phyloP scores from a whole-genome alignment of 2,329 filamentous ascomycete species.

The Neonectria faginata region DNA sequence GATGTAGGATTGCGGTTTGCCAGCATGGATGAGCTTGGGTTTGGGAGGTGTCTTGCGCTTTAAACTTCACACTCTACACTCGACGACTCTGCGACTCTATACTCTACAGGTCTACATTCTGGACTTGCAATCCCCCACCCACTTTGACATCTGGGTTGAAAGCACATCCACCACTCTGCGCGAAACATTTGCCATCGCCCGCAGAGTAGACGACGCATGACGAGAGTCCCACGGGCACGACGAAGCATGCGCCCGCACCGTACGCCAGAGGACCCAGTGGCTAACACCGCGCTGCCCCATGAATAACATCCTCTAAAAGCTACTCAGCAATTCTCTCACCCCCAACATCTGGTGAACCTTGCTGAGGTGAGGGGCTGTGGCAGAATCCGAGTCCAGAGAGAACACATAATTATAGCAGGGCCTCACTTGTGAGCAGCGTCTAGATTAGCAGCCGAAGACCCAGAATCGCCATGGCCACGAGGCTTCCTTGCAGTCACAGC shows the following conservation, averaged over 20 bases:
- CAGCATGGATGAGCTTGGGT: constrained; percentile 4
- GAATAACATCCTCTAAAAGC: background rate
- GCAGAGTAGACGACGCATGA: constrained; percentile 3
- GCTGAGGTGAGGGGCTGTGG: constrained; percentile 7
- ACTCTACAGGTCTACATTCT: background rate
- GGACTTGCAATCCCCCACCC: background rate
- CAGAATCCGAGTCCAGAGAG: background rate
- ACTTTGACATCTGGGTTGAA: constrained; percentile 4
- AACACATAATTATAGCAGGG: background rate
- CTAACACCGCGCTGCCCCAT: constrained; percentile 10
- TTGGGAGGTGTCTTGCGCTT: constrained; percentile 9
- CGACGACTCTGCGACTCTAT: background rate
- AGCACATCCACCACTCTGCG: background rate
- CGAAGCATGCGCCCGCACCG: constrained; percentile 17
- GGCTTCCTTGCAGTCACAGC: background rate
- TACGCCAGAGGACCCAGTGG: constrained; percentile 5
- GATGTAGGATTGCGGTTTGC: background rate
- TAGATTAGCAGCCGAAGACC: constrained; percentile 24
- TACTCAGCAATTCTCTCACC: background rate
- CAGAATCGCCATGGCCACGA: constrained; percentile 25
- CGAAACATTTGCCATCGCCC: constrained; percentile 14
- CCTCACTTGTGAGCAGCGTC: background rate
- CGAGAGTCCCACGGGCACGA: background rate
- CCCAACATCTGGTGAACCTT: background rate
- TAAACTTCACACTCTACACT: background rate